A percentile compares a stretch with the other conserved stretches of the same genome.
phyloP scores from a whole-genome alignment of 352 stramenopile species.

The Halophytophthora batemanensis region DNA sequence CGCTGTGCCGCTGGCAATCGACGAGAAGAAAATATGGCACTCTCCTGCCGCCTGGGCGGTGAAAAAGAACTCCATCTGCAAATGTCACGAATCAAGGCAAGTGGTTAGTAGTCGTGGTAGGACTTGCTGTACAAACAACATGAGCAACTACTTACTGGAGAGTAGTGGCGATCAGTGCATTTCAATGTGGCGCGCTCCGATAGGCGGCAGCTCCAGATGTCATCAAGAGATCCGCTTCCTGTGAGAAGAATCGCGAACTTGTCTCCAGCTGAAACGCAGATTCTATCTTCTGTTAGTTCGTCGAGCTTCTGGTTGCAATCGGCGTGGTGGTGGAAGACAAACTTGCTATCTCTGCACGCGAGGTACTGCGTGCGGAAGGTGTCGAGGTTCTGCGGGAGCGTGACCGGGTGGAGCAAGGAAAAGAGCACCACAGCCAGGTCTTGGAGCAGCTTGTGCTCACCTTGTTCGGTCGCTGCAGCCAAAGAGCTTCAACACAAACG shows the following conservation, averaged over 20 bases:
- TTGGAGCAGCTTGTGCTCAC: slow-evolving; percentile 15
- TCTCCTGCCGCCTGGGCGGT: slow-evolving; percentile 3
- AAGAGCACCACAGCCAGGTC: slow-evolving; percentile 20
- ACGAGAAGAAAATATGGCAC: slow-evolving; percentile 5
- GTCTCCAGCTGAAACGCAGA: slow-evolving; percentile 8
- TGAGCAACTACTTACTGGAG: slow-evolving; percentile 9
- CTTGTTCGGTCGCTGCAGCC: neutral
- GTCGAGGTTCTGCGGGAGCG: slow-evolving; percentile 13
- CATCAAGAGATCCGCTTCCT: neutral
- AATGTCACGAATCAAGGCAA: neutral
- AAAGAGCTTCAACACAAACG: neutral
- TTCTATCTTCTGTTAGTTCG: neutral
- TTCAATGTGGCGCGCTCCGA: slow-evolving; percentile 1
- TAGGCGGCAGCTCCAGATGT: slow-evolving; percentile 6
- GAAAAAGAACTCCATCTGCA: slow-evolving; percentile 18
- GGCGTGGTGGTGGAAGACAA: slow-evolving; percentile 13
- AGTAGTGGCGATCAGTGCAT: slow-evolving; percentile 11
- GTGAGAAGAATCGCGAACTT: slow-evolving; percentile 6
- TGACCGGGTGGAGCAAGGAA: slow-evolving; percentile 16
- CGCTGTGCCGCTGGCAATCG: neutral
- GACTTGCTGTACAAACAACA: neutral
- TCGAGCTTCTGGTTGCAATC: neutral
- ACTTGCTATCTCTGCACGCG: slow-evolving; percentile 1
- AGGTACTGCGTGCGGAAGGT: slow-evolving; percentile 16
- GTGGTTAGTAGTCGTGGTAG: neutral